These are phyloP conservation scores for Eremothecium cymbalariae DNA, from an alignment of 1,139 yeast species.

Conservation along the genomic window DNA sequence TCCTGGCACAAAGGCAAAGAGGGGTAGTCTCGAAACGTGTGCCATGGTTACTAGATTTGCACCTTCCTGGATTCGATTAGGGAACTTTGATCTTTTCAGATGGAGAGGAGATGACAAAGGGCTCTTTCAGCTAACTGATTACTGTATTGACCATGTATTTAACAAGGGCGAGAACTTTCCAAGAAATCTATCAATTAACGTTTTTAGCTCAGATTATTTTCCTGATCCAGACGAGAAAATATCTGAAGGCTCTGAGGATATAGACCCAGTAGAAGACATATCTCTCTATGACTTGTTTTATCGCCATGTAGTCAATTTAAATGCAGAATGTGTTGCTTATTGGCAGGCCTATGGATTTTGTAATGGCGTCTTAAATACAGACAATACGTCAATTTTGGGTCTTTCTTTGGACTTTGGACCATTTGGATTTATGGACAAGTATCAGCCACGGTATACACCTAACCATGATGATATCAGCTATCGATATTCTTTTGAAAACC, in stretches of 20 bases:
- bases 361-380: conserved; percentile 92
- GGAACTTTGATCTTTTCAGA: conserved; percentile 80
- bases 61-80: conserved; percentile 78
- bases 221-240: conserved; percentile 20
- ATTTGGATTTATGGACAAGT: conserved; percentile 79
- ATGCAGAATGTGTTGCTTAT: conserved; percentile 70
- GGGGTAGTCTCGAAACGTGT: conserved; percentile 59
- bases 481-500: conserved; percentile 71
- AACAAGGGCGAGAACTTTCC: conserved; percentile 37
- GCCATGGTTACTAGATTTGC: conserved; percentile 83
- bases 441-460: conserved; percentile 75
- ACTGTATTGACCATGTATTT: conserved; percentile 61
- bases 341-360: conserved; percentile 91
- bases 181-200: conserved; percentile 26
- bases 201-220: conserved; percentile 21
- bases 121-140: conserved; percentile 56
- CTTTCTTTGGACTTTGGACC: conserved; percentile 93
- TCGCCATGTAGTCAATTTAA: conserved; percentile 58
- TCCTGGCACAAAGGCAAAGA: conserved; percentile 73
- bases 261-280: conserved; percentile 30
- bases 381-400: conserved; percentile 82
- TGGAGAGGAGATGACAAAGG: conserved; percentile 65
- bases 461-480: conserved; percentile 74
- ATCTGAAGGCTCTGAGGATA: conserved; percentile 8
- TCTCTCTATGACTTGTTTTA: conserved; percentile 66